phyloP scores from a whole-genome alignment of 306 rosid genomes.

The Dalbergia oliveri region DNA sequence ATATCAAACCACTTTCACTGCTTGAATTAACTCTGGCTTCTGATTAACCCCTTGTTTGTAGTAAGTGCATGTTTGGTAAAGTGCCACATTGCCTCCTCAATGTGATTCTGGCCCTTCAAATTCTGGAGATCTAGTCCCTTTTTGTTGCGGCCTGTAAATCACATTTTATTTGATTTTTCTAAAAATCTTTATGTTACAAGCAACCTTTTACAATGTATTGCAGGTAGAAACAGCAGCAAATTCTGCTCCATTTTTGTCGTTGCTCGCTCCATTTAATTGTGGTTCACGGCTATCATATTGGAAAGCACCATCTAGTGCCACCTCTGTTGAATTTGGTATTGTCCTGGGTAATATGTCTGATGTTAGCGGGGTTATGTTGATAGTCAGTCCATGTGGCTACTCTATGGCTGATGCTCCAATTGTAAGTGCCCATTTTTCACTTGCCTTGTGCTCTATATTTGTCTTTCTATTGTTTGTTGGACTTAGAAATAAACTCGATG shows the following conservation, averaged over 20 bases:
- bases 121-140: conserved; percentile 21
- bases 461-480: conserved; percentile 37
- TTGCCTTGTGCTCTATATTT: conserved; percentile 37
- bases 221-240: conserved; percentile 87
- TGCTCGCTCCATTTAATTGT: conserved; percentile 83
- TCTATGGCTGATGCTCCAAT: conserved; percentile 84
- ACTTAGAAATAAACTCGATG: conserved; percentile 41
- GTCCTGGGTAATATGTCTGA: conserved; percentile 85
- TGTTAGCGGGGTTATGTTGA: conserved; percentile 86
- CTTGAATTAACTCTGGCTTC: conserved; percentile 21
- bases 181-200: conserved; percentile 8
- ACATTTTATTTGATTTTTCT: neutral
- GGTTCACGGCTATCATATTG: conserved; percentile 74
- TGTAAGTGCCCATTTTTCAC: conserved; percentile 62
- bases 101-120: conserved; percentile 7
- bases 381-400: conserved; percentile 95
- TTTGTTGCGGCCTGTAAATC: conserved; percentile 25
- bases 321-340: conserved; percentile 78
- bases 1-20: conserved; percentile 29
- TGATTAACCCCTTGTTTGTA: conserved; percentile 25
- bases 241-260: conserved; percentile 87
- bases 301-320: conserved; percentile 87
- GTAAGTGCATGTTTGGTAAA: conserved; percentile 21
- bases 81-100: conserved; percentile 7
- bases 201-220: conserved; percentile 48